Evolutionary conservation across 257 asterid species (phyloP).

Genomic region (Fraxinus americana): DNA sequence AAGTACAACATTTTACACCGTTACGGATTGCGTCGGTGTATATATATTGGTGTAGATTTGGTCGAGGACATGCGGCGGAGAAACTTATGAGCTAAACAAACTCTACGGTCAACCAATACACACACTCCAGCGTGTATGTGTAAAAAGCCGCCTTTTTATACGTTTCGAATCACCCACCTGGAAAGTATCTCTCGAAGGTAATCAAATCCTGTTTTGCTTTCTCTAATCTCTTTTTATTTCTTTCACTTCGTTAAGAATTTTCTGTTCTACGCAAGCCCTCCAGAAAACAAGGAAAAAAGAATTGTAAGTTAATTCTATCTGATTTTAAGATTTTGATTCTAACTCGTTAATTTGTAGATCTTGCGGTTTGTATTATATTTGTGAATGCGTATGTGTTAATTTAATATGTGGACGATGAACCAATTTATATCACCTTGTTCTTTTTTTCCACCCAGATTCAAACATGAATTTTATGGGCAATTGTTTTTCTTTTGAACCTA

Average conservation of each 20-base stretch:
- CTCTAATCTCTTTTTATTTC: background rate
- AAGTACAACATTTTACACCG: too few relatives aligned
- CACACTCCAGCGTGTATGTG: background rate
- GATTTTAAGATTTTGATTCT: background rate
- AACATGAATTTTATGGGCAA: background rate
- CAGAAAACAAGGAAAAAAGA: background rate
- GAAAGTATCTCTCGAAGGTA: background rate
- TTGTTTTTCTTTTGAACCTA: background rate
- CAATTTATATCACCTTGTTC: background rate
- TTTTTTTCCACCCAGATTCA: background rate
- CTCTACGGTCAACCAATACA: background rate
- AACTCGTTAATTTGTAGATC: background rate
- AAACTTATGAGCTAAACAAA: constrained; percentile 12
- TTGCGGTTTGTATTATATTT: background rate
- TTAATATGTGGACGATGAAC: background rate
- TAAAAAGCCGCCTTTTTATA: background rate
- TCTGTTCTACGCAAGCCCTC: background rate
- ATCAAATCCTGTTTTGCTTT: background rate
- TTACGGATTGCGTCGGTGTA: background rate
- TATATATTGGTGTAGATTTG: constrained; percentile 22
- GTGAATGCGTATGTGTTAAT: too few relatives aligned
- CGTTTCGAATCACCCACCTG: background rate
- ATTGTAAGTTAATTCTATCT: background rate
- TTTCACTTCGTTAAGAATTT: too few relatives aligned
- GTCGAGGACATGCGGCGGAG: constrained; percentile 41